Percentiles rank a stretch among this genome's conserved stretches.
Evolutionary conservation across 2,329 filamentous ascomycete species (phyloP).

Genomic region (Verticillium nonalfalfae): DNA sequence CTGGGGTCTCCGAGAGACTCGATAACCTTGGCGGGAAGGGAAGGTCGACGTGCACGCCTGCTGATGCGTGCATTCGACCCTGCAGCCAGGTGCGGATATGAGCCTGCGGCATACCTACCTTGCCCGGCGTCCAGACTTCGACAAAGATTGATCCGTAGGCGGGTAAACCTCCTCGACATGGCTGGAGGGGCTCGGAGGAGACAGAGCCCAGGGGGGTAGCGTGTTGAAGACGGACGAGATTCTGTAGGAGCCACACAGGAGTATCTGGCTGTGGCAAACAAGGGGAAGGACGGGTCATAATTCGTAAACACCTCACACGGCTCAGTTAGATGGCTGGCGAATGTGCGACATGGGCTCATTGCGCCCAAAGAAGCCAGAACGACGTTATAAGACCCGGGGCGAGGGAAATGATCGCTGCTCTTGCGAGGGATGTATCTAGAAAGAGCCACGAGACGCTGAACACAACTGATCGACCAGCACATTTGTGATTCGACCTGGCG

Average conservation of each 20-base stretch:
- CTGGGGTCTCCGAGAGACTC: background rate
- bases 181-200: background rate
- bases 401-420: background rate
- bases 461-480: background rate
- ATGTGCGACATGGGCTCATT: too few relatives aligned
- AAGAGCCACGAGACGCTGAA: background rate
- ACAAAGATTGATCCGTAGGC: background rate
- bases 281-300: too few relatives aligned
- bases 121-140: background rate
- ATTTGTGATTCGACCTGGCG: background rate
- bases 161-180: background rate
- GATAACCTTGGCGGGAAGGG: background rate
- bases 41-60: background rate
- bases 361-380: background rate
- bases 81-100: background rate
- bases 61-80: background rate
- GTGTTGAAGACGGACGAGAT: background rate
- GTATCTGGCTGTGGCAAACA: background rate
- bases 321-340: too few relatives aligned
- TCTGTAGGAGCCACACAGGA: background rate
- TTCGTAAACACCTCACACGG: too few relatives aligned
- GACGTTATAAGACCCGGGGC: background rate
- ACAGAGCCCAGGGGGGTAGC: background rate
- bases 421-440: background rate
- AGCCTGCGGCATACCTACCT: background rate